These are phyloP conservation scores for Cyberlindnera saturnus DNA, from an alignment of 805 yeast genomes.

Conservation along the genomic window DNA sequence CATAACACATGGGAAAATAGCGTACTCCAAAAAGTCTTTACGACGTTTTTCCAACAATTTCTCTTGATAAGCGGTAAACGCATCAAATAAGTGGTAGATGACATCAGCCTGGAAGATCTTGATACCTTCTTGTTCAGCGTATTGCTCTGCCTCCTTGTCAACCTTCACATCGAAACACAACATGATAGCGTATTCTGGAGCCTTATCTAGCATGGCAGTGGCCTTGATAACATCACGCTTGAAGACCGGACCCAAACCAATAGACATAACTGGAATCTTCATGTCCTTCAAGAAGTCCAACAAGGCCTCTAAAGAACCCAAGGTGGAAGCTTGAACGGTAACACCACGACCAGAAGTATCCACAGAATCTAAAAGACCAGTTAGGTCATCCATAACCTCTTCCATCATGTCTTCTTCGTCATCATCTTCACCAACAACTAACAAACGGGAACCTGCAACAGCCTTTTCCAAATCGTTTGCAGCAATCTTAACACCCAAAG, in stretches of 20 bases:
- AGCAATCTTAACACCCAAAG: conserved; percentile 96
- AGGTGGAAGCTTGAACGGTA: conserved; percentile 95
- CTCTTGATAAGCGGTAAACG: conserved; percentile 87
- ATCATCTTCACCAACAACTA: conserved; percentile 94
- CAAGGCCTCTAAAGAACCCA: conserved; percentile 96
- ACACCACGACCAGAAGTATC: conserved; percentile 96
- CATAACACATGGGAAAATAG: conserved; percentile 92
- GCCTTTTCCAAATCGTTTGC: conserved; percentile 98
- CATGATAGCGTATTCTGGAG: conserved; percentile 96
- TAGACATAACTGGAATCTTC: conserved; percentile 99
- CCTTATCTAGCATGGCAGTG: conserved; percentile 92
- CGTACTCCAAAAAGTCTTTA: conserved; percentile 79
- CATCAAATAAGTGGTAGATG: conserved; percentile 93
- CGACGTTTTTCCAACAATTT: conserved; percentile 86
- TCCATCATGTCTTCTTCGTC: conserved; percentile 97
- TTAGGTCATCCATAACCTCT: conserved; percentile 97
- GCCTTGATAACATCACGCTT: conserved; percentile 99
- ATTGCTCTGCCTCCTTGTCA: conserved; percentile 97
- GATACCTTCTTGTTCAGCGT: conserved; percentile 89
- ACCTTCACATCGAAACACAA: conserved; percentile 95
- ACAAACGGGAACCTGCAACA: conserved; percentile 94
- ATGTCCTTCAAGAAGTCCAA: conserved; percentile 94
- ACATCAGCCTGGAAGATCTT: conserved; percentile 93
- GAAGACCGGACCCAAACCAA: conserved; percentile 96
- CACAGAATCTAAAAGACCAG: conserved; percentile 90